Conservation (phyloP, 345 rosid species). For the Zanthoxylum bungeanum region DNA sequence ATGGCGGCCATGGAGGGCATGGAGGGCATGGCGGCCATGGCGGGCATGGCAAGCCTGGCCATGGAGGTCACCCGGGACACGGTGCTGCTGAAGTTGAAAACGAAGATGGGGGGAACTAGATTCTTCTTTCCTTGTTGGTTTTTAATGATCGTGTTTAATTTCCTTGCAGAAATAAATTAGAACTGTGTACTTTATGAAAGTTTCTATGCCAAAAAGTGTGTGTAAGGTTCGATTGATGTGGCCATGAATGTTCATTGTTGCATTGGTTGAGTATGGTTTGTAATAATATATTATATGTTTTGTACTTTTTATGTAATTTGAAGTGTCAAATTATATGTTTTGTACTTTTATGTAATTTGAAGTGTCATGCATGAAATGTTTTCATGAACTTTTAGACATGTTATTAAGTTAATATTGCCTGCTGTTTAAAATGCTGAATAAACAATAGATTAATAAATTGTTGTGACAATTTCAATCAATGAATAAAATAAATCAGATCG, state of each 20-base stretch:
- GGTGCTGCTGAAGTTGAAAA: neutral
- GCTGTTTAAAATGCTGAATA: no score
- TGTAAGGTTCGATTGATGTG: no score
- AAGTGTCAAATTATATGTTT: neutral
- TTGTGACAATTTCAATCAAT: no score
- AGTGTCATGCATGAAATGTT: neutral
- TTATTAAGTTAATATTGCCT: no score
- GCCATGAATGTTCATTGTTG: neutral
- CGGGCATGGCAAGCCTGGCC: constrained; percentile 4
- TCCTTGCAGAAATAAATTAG: neutral
- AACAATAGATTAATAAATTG: no score
- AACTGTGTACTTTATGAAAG: neutral
- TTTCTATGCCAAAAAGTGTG: neutral
- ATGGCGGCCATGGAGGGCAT: no score
- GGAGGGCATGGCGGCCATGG: no score
- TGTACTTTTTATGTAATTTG: no score
- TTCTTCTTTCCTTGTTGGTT: no score
- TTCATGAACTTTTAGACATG: no score
- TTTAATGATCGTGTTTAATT: neutral
- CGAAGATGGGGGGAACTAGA: neutral
- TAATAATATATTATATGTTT: no score
- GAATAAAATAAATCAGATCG: no score
- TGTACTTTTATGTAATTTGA: neutral
- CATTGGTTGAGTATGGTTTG: neutral
- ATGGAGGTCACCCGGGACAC: constrained; percentile 12